Conservation (phyloP, 148 eudicot genomes). For the Agrostemma githago region DNA sequence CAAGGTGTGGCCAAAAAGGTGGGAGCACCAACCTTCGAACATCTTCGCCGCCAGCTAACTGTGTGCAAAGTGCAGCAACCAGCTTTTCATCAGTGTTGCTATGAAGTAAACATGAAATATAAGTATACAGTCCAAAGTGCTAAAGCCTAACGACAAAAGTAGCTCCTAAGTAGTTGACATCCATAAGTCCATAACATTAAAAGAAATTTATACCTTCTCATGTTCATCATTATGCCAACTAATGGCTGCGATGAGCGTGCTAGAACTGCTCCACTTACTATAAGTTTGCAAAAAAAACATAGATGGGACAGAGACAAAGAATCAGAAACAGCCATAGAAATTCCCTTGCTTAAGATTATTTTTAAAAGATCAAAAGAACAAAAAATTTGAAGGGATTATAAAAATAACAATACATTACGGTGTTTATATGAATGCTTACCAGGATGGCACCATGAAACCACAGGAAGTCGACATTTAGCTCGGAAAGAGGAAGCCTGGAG, state of each 20-base stretch:
- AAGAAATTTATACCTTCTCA: constrained; percentile 65
- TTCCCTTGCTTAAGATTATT: not conserved
- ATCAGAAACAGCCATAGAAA: not conserved
- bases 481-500: constrained; percentile 88
- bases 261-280: constrained; percentile 90
- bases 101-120: constrained; percentile 22
- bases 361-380: not conserved
- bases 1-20: not conserved
- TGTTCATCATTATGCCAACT: constrained; percentile 99
- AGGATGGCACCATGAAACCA: constrained; percentile 83
- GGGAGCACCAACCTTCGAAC: constrained; percentile 42
- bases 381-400: not conserved
- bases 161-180: constrained; percentile 14
- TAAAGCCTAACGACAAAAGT: constrained; percentile 1
- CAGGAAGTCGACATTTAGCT: constrained; percentile 84
- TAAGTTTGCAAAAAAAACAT: not conserved
- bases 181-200: not conserved
- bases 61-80: constrained; percentile 86
- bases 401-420: not conserved
- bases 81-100: constrained; percentile 97
- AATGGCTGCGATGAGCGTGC: constrained; percentile 98
- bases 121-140: not conserved
- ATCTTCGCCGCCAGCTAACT: constrained; percentile 42
- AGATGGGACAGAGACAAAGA: constrained; percentile 9
- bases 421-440: constrained; percentile 35